Base-by-base conservation (phyloP, 1,284 basidiomycete genomes). In the Pseudomicrostroma phylloplanum region DNA sequence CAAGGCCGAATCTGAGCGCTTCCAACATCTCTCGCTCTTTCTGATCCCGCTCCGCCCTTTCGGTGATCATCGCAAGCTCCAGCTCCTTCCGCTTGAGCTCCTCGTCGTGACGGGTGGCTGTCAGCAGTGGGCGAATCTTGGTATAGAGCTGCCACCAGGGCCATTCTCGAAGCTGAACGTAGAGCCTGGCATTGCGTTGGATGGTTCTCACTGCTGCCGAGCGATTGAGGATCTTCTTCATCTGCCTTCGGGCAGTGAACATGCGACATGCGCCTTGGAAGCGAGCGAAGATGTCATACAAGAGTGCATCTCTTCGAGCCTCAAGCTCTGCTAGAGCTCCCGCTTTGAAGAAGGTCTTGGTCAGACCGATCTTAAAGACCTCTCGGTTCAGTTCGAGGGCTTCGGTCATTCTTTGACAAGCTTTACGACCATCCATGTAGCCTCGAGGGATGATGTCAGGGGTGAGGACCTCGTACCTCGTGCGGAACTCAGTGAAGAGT, bases 141-240 rank as follows among this genome's bases (percentile, higher is more conserved):
- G 90, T 92, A 80, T 96, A 99, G 17, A 98, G 84, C 69, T 92
- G 90, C 96, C 96, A 99, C 96, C 96, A 98, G 0, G 96, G 92
- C 96, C 94, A 98, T 63, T 94, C 90, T 56, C 88, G 91, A 86
- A 25, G 88, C 87, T 73, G 64, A 36, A 69, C 69, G 75, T 98
- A 98, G 13, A 96, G 85, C 12, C 91, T 83, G 1, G 94, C 94
- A 78, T 98, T 98, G 41, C 88, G 85, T 80, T 97, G 94, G 64
- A 98, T 93, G 0, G 90, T 93, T 55, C 90, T 85, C 46, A 94
- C 88, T 1, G 96, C 93, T 40, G 89, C 85, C 1, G 92, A 91
- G 42, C 94, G 88, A 75, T 97, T 94, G 64, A 98, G 84, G 56
- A 96, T 86, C 83, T 97, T 98, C 83, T 89, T 90, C 82, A 96